Base-by-base conservation (phyloP, 345 rosid genomes). In the Moringa oleifera region DNA sequence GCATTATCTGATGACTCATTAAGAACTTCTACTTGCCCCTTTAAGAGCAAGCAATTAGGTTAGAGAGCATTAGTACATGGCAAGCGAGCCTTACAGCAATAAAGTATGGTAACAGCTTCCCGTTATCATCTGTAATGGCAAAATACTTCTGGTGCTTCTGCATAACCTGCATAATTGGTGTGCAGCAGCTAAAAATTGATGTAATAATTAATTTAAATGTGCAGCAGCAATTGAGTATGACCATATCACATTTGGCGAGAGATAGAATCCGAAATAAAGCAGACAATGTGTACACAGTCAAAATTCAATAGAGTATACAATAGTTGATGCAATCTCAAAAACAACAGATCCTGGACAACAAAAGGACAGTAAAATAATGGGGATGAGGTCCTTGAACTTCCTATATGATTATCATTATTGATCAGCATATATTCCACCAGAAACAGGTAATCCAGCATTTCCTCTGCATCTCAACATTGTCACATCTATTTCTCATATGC, bases 81-180 rank as follows among this genome's bases (percentile, higher is more conserved):
- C 33, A 66, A 58, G 67, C 59, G 65, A 55, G 73, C 58, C 86
- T 75, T 74, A 93, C 96, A 62, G 96, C 82, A 73, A 93, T 86
- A 75, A 93, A 93, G 75, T 80, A 81, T 57, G 97, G 98, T 71
- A 90, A 69, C 69, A 93, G 81, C 71, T 65, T 71, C 71, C 97
- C 96, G 62, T 49, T 70, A 65, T 73, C 84, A 77, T 89, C 85
- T 45, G 73, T 78, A 55, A 92, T 18, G 28, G 96, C 81, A 67
- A 92, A 85, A 78, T 89, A 92, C 75, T 89, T 92, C 79, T 92
- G 98, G 71, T 92, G 96, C 79, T 92, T 89, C 80, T 84, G 92
- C 98, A 92, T 89, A 56, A 92, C 98, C 98, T 89, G 83, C 57
- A 77, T 55, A 53, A 51, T 37, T 50, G 25, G 33, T 58, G 63